Evolutionary conservation across 2,329 filamentous ascomycete genomes (phyloP).

Genomic region (Macrophomina phaseolina): DNA sequence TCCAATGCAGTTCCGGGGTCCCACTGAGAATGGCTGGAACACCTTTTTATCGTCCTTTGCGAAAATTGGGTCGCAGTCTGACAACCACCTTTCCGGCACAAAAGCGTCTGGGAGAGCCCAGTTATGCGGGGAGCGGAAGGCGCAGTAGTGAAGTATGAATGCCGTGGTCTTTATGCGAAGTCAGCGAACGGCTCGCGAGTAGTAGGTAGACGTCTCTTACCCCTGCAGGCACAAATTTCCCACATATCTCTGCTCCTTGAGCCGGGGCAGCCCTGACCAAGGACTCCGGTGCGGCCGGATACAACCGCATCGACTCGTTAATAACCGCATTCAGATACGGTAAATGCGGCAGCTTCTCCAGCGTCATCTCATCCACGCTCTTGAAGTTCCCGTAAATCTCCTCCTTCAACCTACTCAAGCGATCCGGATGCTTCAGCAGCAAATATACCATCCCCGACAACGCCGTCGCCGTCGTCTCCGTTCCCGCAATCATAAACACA

Average conservation of each 20-base stretch:
- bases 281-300: conserved; percentile 49
- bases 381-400: not conserved
- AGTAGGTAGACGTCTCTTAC: conserved; percentile 27
- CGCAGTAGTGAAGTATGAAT: conserved; percentile 24
- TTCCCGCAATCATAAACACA: conserved; percentile 42
- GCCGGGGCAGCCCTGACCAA: conserved; percentile 38
- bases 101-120: conserved; percentile 38
- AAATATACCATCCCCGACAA: conserved; percentile 45
- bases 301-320: conserved; percentile 51
- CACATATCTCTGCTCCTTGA: conserved; percentile 36
- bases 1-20: conserved; percentile 40
- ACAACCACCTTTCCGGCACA: conserved; percentile 43
- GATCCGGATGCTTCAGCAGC: conserved; percentile 34
- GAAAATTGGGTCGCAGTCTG: conserved; percentile 33
- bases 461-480: conserved; percentile 32
- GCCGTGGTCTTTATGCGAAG: conserved; percentile 32
- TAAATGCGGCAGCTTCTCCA: not conserved
- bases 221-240: conserved; percentile 30
- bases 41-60: conserved; percentile 34
- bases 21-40: conserved; percentile 35
- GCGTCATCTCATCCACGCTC: conserved; percentile 27
- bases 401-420: not conserved
- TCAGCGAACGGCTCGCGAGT: conserved; percentile 1
- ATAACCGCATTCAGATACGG: conserved; percentile 34
- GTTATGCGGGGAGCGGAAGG: conserved; percentile 35